These are phyloP conservation scores for Penicillium cataractarum DNA, from an alignment of 495 filamentous ascomycete species.

Conservation along the genomic window DNA sequence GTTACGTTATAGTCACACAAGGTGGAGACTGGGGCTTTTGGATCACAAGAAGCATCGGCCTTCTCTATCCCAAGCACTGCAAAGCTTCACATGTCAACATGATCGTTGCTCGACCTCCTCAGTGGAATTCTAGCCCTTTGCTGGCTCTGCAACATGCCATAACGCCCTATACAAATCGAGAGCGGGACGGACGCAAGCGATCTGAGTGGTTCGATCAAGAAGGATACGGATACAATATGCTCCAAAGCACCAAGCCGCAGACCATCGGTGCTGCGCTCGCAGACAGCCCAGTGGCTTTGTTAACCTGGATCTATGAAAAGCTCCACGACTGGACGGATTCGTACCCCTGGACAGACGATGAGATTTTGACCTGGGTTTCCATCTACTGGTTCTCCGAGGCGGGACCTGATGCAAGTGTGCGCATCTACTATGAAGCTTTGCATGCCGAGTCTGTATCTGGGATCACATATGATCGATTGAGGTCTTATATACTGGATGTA, in stretches of 20 bases:
- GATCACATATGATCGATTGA: conserved; percentile 19
- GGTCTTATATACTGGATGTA: conserved; percentile 36
- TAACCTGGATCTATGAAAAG: conserved; percentile 74
- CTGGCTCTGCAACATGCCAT: conserved; percentile 30
- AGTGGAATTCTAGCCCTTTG: conserved; percentile 22
- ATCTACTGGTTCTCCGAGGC: conserved; percentile 64
- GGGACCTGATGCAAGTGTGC: conserved; percentile 56
- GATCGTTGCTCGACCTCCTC: conserved; percentile 43
- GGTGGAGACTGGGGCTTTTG: conserved; percentile 71
- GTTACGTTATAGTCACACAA: conserved; percentile 50
- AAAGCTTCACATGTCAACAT: conserved; percentile 69
- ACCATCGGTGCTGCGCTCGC: conserved; percentile 60
- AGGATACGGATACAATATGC: conserved; percentile 58
- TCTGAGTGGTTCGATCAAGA: conserved; percentile 53
- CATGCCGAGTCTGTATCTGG: conserved; percentile 21
- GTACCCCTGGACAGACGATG: conserved; percentile 70
- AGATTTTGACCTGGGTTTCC: conserved; percentile 66
- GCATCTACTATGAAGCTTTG: conserved; percentile 64
- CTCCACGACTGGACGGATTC: conserved; percentile 68
- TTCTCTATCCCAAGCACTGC: conserved; percentile 58
- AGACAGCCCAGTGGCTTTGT: conserved; percentile 62
- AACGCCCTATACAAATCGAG: conserved; percentile 29
- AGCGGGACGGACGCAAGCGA: conserved; percentile 50
- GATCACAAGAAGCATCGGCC: conserved; percentile 61
- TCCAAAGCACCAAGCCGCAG: conserved; percentile 65